A percentile compares a stretch with the other conserved stretches of the same genome.
These are phyloP conservation scores for Wickerhamiella galacta DNA, from an alignment of 805 yeast species.

Conservation along the genomic window DNA sequence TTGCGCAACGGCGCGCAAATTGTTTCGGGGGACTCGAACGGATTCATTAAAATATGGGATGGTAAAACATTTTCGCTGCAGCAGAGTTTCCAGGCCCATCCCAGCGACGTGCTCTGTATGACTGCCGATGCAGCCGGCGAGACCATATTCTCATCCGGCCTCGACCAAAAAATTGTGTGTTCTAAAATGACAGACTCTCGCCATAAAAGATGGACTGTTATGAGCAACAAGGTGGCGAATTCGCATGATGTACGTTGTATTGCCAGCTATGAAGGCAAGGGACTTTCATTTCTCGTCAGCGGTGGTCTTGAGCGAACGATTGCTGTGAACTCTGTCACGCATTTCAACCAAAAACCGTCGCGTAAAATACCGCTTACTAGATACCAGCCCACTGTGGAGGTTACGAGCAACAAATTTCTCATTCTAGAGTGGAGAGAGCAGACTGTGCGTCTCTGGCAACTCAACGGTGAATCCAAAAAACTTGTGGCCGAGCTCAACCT, in stretches of 20 bases:
- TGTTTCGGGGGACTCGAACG: constrained; percentile 95
- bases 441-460: constrained; percentile 62
- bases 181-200: constrained; percentile 34
- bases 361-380: constrained; percentile 46
- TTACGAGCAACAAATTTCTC: constrained; percentile 31
- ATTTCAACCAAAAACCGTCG: constrained; percentile 55
- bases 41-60: constrained; percentile 88
- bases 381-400: constrained; percentile 39
- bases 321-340: constrained; percentile 41
- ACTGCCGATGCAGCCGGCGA: constrained; percentile 43
- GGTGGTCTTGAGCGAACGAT: constrained; percentile 30
- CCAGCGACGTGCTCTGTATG: constrained; percentile 75
- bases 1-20: constrained; percentile 51
- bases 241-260: constrained; percentile 71
- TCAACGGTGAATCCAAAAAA: constrained; percentile 30
- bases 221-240: constrained; percentile 64
- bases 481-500: constrained; percentile 42
- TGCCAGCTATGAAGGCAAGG: constrained; percentile 50
- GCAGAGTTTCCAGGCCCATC: constrained; percentile 72
- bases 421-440: constrained; percentile 72
- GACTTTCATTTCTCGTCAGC: constrained; percentile 39
- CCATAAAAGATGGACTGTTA: constrained; percentile 52
- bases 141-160: constrained; percentile 72
- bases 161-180: constrained; percentile 77
- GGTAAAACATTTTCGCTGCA: constrained; percentile 52